A percentile compares a stretch with the other conserved stretches of the same genome.
These are phyloP conservation scores for Russula ochroleuca DNA, from an alignment of 768 basidiomycete genomes.

Conservation along the genomic window DNA sequence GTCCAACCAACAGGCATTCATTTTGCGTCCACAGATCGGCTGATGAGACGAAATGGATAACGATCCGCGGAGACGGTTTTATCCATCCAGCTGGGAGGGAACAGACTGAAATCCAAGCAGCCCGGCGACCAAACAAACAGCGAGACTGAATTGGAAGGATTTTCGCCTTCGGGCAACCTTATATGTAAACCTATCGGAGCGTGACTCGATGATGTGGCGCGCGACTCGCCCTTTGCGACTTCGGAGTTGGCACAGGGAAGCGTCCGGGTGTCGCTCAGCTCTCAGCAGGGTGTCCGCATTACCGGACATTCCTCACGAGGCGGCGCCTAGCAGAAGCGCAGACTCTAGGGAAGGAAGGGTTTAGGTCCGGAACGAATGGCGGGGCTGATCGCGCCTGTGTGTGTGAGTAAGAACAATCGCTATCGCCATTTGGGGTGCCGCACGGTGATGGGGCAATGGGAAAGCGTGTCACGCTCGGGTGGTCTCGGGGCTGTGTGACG, in stretches of 20 bases:
- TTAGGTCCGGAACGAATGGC: too few species aligned
- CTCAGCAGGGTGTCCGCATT: constrained; percentile 1
- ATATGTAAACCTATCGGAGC: constrained; percentile 13
- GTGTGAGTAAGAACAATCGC: background rate
- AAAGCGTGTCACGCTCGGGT: background rate
- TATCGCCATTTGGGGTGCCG: too few species aligned
- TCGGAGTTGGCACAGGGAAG: constrained; percentile 13
- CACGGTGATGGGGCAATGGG: background rate
- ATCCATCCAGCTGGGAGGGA: background rate
- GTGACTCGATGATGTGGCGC: too few species aligned
- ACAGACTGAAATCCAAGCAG: background rate
- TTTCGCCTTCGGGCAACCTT: constrained; percentile 29
- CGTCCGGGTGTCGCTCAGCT: constrained; percentile 12
- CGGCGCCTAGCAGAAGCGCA: constrained; percentile 4
- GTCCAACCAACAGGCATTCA: constrained; percentile 17
- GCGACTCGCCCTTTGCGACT: background rate
- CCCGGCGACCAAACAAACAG: constrained; percentile 26
- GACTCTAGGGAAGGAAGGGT: too few species aligned
- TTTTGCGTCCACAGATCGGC: constrained; percentile 21
- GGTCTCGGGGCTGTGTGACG: too few species aligned
- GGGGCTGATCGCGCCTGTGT: constrained; percentile 12
- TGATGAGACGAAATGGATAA: constrained; percentile 18
- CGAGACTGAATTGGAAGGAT: constrained; percentile 27
- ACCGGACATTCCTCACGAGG: constrained; percentile 3
- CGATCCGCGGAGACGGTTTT: constrained; percentile 12